Base-by-base conservation (phyloP, 257 asterid species). In the Eustoma russellianum region DNA sequence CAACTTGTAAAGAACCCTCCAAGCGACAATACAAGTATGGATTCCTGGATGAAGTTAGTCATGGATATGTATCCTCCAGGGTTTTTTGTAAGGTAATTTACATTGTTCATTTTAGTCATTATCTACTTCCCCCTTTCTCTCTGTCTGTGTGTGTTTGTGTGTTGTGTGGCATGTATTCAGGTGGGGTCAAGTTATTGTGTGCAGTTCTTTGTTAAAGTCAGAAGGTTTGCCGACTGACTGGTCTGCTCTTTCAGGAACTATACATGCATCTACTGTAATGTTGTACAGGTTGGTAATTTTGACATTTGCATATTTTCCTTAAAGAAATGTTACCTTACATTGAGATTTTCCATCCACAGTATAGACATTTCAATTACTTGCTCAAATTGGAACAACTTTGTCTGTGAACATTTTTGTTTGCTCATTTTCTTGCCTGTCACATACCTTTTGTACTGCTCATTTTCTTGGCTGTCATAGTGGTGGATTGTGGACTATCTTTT, bases 51-150 rank as follows among this genome's bases (percentile, higher is more conserved):
- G 68, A 88, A 88, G 79, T 75, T 83, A 55, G 94, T 83, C 63
- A 73, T 88, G 97, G 92, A 79, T 75, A 60, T 92, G 81, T 92
- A 81, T 71, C 93, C 86, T 66, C 83, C 77, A 4, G 97, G 94
- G 63, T 38, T 83, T 58, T 69, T 86, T 62, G 50, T 63, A 56
- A 79, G 93, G 97, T 84, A 54, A 40, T 49, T 24, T 38, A 38
- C 12, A 38, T 38, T 38, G 7, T 38, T 38, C 43, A 7, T 38
- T 8, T 38, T 38, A 38, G 43, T 19, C 28, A 1, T 54, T 38
- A 7, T 38, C 43, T 38, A 1, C 41, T 35, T 6, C 41, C 41
- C 46, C 3, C 30, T 24, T 4, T 24, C 30, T 24, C 30, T 24
- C 30, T 24, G 3, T 24, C 30, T 24, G 30, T 19, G 28, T 19